Evolutionary conservation across 352 stramenopile genomes (phyloP).

Genomic region (Globisporangium emineosum): DNA sequence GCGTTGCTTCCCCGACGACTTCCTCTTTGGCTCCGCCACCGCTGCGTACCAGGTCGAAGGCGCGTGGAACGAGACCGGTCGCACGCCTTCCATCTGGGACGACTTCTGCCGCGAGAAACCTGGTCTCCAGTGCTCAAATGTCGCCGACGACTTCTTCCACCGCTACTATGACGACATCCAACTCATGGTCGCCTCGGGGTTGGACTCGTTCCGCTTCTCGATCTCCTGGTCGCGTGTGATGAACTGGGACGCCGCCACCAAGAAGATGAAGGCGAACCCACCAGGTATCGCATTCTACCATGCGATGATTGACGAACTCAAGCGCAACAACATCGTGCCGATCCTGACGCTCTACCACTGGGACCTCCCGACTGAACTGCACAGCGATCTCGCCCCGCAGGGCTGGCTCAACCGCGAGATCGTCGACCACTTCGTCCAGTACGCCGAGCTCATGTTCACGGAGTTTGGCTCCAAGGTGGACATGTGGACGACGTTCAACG

Average conservation of each 20-base stretch:
- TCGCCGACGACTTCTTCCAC: too few relatives aligned
- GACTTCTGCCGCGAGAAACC: too few relatives aligned
- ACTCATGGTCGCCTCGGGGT: too few relatives aligned
- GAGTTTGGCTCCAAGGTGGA: constrained; percentile 91
- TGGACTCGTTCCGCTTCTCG: too few relatives aligned
- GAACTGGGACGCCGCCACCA: too few relatives aligned
- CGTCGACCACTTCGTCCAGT: constrained; percentile 78
- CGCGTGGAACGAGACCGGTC: constrained; percentile 71
- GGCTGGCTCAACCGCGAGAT: constrained; percentile 70
- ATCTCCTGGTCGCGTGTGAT: too few relatives aligned
- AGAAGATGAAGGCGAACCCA: too few relatives aligned
- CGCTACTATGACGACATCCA: too few relatives aligned
- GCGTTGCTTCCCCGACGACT: constrained; percentile 61
- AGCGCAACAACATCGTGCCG: not conserved
- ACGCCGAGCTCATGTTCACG: constrained; percentile 89
- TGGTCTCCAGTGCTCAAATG: too few relatives aligned
- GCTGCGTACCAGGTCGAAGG: constrained; percentile 94
- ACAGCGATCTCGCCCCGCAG: constrained; percentile 62
- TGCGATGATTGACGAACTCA: not conserved
- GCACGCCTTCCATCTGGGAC: constrained; percentile 77
- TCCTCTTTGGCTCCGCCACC: constrained; percentile 88
- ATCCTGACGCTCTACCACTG: not conserved
- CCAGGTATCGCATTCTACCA: too few relatives aligned
- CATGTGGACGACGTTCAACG: constrained; percentile 96
- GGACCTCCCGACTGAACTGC: constrained; percentile 25